These are phyloP conservation scores for Torulaspora globosa DNA, from an alignment of 1,139 yeast species.

Conservation along the genomic window DNA sequence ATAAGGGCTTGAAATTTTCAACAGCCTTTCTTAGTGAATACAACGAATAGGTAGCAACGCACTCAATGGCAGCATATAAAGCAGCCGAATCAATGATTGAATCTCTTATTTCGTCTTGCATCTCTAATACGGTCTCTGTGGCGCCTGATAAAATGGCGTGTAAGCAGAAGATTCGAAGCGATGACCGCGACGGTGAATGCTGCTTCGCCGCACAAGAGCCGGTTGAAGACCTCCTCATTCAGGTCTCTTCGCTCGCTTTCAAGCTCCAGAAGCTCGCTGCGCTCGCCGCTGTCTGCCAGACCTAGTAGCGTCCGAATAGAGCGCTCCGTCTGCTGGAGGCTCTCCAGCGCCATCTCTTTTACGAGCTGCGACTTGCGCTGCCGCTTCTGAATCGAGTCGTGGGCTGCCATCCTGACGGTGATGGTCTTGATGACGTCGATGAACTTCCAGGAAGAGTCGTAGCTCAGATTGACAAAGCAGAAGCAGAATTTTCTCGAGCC, in stretches of 20 bases:
- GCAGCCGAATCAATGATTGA: not conserved
- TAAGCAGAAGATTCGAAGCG: slow-evolving; percentile 11
- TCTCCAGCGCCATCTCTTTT: slow-evolving; percentile 3
- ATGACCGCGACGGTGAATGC: slow-evolving; percentile 10
- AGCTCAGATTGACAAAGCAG: slow-evolving; percentile 26
- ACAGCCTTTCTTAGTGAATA: not conserved
- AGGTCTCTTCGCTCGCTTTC: slow-evolving; percentile 15
- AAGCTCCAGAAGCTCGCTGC: slow-evolving; percentile 8
- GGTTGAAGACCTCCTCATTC: slow-evolving; percentile 16
- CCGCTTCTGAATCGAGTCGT: slow-evolving; percentile 3
- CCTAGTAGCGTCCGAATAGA: not conserved
- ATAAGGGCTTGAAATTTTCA: not conserved
- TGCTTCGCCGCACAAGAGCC: slow-evolving; percentile 14
- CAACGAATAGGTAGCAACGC: not conserved
- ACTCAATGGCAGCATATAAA: not conserved
- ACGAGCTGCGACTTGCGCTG: slow-evolving; percentile 2
- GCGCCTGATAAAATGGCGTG: slow-evolving; percentile 5
- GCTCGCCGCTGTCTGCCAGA: not conserved
- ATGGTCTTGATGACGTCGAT: slow-evolving; percentile 23
- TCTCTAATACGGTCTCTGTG: slow-evolving; percentile 1
- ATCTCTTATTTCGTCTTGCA: not conserved
- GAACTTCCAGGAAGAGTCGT: slow-evolving; percentile 30
- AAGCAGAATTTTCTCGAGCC: slow-evolving; percentile 12
- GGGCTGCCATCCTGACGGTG: slow-evolving; percentile 8
- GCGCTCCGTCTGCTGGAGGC: slow-evolving; percentile 4